These are phyloP conservation scores for Pseudotsuga menziesii DNA, from an alignment of 75 land plant genomes.

Conservation along the genomic window DNA sequence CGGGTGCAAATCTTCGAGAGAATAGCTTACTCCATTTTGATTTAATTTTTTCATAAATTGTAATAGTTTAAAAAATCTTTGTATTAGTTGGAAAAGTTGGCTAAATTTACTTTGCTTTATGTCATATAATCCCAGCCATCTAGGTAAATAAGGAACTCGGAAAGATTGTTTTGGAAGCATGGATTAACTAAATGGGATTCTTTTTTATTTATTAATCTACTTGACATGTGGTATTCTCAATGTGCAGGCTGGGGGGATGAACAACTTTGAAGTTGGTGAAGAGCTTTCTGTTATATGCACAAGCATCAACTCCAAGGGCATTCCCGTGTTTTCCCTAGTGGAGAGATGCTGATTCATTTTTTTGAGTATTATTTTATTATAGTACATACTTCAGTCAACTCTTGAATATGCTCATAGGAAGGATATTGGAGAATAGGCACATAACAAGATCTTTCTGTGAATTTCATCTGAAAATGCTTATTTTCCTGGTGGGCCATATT, in stretches of 20 bases:
- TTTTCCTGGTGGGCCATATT: neutral
- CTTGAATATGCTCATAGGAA: neutral
- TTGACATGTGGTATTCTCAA: neutral
- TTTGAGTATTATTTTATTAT: neutral
- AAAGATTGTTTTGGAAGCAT: too few species aligned
- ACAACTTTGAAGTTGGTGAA: slow-evolving; percentile 41
- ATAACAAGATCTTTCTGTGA: neutral
- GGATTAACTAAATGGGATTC: too few species aligned
- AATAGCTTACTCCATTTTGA: too few species aligned
- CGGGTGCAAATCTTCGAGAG: too few species aligned
- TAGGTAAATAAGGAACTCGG: too few species aligned
- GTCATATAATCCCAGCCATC: too few species aligned
- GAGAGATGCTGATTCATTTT: slow-evolving; percentile 10
- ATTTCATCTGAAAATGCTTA: neutral
- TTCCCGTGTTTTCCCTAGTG: slow-evolving; percentile 49
- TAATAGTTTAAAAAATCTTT: too few species aligned
- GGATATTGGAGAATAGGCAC: neutral
- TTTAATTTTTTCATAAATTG: too few species aligned
- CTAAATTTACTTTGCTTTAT: too few species aligned
- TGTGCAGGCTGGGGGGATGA: slow-evolving; percentile 25
- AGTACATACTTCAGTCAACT: neutral
- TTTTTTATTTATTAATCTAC: too few species aligned
- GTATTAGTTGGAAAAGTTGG: too few species aligned
- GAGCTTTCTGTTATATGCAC: slow-evolving; percentile 42
- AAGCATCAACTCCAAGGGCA: slow-evolving; percentile 46